A percentile compares a stretch with the other conserved stretches of the same genome.
These are phyloP conservation scores for Zasmidium cellare DNA, from an alignment of 2,329 filamentous ascomycete species.

Conservation along the genomic window DNA sequence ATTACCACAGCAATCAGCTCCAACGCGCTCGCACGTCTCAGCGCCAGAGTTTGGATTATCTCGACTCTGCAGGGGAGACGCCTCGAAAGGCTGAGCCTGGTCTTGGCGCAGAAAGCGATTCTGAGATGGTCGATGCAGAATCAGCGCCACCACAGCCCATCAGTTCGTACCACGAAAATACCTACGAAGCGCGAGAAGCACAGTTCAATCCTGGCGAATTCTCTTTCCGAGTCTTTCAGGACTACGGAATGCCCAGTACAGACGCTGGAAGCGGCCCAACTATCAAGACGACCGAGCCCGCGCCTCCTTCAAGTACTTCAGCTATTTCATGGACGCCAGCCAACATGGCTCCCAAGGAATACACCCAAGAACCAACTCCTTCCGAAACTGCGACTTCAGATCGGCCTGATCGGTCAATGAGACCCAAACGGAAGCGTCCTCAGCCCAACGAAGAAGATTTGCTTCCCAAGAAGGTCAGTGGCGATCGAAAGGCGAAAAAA, in stretches of 20 bases:
- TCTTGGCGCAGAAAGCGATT: neutral
- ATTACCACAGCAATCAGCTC: conserved; percentile 17
- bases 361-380: conserved; percentile 1
- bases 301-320: neutral
- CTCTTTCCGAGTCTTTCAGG: neutral
- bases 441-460: neutral
- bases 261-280: neutral
- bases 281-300: neutral
- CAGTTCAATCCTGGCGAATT: neutral
- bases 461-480: neutral
- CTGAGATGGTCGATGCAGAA: neutral
- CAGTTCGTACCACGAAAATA: neutral
- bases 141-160: neutral
- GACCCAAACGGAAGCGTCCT: neutral
- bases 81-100: neutral
- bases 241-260: neutral
- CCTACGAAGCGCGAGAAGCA: neutral
- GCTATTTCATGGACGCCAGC: neutral
- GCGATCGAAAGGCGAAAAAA: neutral
- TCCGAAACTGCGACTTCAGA: neutral
- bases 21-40: conserved; percentile 7
- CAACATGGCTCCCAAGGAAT: neutral
- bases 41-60: neutral
- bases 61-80: neutral
- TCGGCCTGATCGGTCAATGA: neutral